Conservation (phyloP, 2,329 filamentous ascomycete species). For the Aureobasidium zeae region DNA sequence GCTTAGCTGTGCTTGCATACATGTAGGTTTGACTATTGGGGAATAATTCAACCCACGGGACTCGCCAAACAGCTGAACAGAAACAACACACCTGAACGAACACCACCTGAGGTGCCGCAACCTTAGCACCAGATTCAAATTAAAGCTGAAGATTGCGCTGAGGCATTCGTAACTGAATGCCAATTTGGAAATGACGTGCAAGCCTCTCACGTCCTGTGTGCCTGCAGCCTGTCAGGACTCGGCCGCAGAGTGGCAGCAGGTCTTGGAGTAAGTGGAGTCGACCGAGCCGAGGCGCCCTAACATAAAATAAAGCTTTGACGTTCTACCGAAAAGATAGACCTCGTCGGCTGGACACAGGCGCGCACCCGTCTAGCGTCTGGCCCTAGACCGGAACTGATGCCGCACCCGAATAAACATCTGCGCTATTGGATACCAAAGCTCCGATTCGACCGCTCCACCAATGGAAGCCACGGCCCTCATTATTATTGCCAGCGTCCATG, state of each 20-base stretch:
- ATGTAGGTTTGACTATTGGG: too few species aligned
- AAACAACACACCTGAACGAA: constrained; percentile 11
- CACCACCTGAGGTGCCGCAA: constrained; percentile 5
- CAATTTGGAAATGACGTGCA: constrained; percentile 15
- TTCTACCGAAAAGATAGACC: too few species aligned
- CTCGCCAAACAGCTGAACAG: constrained; percentile 15
- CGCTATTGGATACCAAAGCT: constrained; percentile 7
- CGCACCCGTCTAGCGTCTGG: background rate
- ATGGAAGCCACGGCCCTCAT: constrained; percentile 3
- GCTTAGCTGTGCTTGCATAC: too few species aligned
- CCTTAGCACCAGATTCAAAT: too few species aligned
- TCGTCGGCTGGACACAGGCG: constrained; percentile 9
- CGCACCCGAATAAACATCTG: constrained; percentile 11
- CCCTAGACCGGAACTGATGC: background rate
- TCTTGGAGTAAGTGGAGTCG: too few species aligned
- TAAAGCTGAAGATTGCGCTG: constrained; percentile 9
- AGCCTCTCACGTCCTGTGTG: constrained; percentile 4
- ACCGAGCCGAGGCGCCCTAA: too few species aligned
- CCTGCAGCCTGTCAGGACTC: too few species aligned
- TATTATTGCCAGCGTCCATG: constrained; percentile 1
- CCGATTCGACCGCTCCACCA: constrained; percentile 7
- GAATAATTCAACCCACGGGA: too few species aligned
- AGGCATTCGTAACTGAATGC: constrained; percentile 2
- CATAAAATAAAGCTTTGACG: too few species aligned
- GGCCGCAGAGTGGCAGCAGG: too few species aligned